Evolutionary conservation across 2,329 filamentous ascomycete genomes (phyloP), one percentile per base, ranked within the genome.

Genomic region (Fusarium albosuccineum): DNA sequence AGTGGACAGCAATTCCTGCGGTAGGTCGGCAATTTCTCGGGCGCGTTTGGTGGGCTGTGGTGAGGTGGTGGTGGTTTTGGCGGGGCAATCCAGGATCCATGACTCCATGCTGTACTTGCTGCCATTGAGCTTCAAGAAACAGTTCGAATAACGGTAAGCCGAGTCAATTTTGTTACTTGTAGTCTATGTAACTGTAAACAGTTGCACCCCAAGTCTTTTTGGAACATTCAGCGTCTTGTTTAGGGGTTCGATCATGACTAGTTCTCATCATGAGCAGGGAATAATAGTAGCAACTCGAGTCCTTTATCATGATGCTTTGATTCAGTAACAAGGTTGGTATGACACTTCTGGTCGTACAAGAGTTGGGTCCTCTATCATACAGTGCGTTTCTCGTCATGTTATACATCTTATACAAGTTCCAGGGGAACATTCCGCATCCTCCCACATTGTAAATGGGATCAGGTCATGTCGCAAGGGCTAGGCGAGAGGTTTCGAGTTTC

Each of bases 11-110:
- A 73, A 73, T 73, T 73, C 64, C 53, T 73, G 62, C 67, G 59
- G 60, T 61, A 66, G 66, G 45, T 66, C 70, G 73, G 73, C 66
- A 75, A 74, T 73, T 74, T 74, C 66, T 75, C 73, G 73, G 67
- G 60, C 64, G 59, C 64, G 34, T 68, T 22, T 22, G 54, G 62
- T 72, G 64, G 62, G 59, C 48, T 64, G 44, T 41, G 52, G 62
- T 71, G 67, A 70, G 66, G 62, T 67, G 58, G 46, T 59, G 64
- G 46, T 70, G 49, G 29, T 64, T 71, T 67, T 67, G 66, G 68
- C 57, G 68, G 68, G 68, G 67, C 67, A 68, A 30, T 55, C 22
- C 13, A 60, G 58, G 52, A 59, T 56, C 46, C 62, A 68, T 64
- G 66, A 57, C 62, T 62, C 16, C 50, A 29, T 26, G 14, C 33